Percentiles rank a stretch among this genome's conserved stretches.
Evolutionary conservation across 768 basidiomycete genomes (phyloP).

Genomic region (Bullera alba): DNA sequence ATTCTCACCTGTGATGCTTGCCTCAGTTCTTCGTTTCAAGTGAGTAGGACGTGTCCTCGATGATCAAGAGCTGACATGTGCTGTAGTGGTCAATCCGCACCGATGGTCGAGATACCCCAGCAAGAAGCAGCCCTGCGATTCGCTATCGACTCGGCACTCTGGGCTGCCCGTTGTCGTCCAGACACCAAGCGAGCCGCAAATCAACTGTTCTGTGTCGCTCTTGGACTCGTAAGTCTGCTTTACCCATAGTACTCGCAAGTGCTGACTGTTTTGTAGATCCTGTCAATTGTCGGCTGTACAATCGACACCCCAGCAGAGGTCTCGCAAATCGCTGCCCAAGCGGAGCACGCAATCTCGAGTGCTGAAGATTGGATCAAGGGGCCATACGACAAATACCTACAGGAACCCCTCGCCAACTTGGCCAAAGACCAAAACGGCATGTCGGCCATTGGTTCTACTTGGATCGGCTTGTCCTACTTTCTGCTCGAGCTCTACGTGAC

Average conservation of each 20-base stretch:
- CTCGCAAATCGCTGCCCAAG: neutral
- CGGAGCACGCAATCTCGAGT: neutral
- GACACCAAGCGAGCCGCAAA: neutral
- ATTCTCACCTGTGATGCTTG: slow-evolving; percentile 28
- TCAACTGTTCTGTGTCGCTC: neutral
- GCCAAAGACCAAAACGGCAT: no score
- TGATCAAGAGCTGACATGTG: neutral
- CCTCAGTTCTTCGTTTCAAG: slow-evolving; percentile 29
- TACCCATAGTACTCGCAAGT: neutral
- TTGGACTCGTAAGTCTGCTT: neutral
- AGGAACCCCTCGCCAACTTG: neutral
- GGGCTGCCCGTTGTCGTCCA: neutral
- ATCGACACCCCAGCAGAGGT: neutral
- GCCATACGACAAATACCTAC: neutral
- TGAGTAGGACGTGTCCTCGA: slow-evolving; percentile 8
- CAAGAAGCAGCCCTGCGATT: slow-evolving; percentile 17
- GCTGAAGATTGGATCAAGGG: neutral
- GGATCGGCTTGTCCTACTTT: neutral
- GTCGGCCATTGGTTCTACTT: slow-evolving; percentile 41
- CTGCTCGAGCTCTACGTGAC: slow-evolving; percentile 66
- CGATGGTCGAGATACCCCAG: slow-evolving; percentile 14
- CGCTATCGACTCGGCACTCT: slow-evolving; percentile 5
- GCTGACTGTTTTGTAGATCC: neutral
- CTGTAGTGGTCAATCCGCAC: slow-evolving; percentile 6
- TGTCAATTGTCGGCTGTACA: neutral